phyloP scores from a whole-genome alignment of 345 rosid species.

The Ricinus communis region DNA sequence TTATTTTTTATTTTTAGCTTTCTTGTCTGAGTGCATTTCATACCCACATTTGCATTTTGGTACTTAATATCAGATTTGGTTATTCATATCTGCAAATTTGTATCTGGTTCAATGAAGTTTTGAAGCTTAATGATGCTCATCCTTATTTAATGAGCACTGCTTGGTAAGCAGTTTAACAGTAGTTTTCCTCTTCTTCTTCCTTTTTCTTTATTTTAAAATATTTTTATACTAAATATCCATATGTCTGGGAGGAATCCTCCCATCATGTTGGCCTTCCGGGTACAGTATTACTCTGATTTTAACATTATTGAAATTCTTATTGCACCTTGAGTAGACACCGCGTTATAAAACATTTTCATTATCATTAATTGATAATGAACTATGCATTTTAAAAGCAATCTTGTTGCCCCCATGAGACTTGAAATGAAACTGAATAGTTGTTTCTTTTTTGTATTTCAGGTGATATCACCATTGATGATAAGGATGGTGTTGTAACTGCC shows the following conservation, averaged over 20 bases:
- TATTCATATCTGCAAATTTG: neutral
- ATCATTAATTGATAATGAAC: neutral
- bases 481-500: slow-evolving; percentile 42
- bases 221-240: neutral
- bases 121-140: neutral
- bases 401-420: neutral
- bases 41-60: neutral
- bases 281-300: neutral
- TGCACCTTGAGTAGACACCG: neutral
- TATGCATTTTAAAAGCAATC: neutral
- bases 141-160: neutral
- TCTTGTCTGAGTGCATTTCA: neutral
- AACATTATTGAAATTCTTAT: neutral
- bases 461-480: slow-evolving; percentile 24
- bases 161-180: neutral
- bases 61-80: neutral
- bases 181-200: neutral
- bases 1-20: neutral
- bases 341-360: neutral
- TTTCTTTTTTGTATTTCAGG: slow-evolving; percentile 40
- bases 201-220: too few species aligned
- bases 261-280: neutral
- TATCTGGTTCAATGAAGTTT: too few species aligned
- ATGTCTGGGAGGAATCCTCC: neutral
- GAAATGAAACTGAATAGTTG: neutral